Evolutionary conservation across 2,329 filamentous ascomycete genomes (phyloP), one percentile per base, ranked within the genome.

Genomic region (Pseudophaeomoniella oleicola): DNA sequence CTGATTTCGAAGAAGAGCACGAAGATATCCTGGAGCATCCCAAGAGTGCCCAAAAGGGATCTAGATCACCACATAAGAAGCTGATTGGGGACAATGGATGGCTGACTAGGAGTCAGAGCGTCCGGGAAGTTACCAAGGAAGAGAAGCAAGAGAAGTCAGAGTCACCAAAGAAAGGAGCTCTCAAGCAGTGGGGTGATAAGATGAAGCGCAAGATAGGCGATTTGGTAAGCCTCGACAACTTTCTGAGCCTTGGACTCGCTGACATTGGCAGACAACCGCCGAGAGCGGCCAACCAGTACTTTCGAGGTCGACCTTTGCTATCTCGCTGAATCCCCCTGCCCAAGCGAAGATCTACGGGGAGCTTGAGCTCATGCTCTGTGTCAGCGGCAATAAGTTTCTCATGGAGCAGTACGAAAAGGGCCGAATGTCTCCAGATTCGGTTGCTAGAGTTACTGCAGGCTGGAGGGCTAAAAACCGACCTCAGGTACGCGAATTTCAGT

Each of bases 401-500:
- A 43, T 62, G 17, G 41, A 53, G n/a, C 59, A 67, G 39, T 50
- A 62, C 43, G 46, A 54, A 19, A 46, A 55, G 14, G 53, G 54
- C 3, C 56, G 56, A 17, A 50, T 67, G 30, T 55, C 54, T 1
- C 42, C 47, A 4, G 55, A 59, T 12, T 62, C 59, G 3, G 50
- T 66, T 37, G 47, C 46, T 15, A 59, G 55, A 36, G 40, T 61
- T 27, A 54, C 48, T 32, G 49, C 51, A 18, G 51, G 48, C 40
- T 66, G 66, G 66, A 53, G 50, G 19, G 53, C 55, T 2, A 66
- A 64, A 39, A 65, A 66, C 34, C 53, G 65, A 9, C 60, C 63
- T 12, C 55, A 57, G 30, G 65, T 71, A 15, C 52, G 60, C 5
- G 62, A 70, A 40, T 71, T 71, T 46, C 60, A 62, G 42, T 71